Percentiles rank a stretch among this genome's conserved stretches.
phyloP scores from a whole-genome alignment of 1,139 yeast genomes.

The Yamadazyma dendronema region DNA sequence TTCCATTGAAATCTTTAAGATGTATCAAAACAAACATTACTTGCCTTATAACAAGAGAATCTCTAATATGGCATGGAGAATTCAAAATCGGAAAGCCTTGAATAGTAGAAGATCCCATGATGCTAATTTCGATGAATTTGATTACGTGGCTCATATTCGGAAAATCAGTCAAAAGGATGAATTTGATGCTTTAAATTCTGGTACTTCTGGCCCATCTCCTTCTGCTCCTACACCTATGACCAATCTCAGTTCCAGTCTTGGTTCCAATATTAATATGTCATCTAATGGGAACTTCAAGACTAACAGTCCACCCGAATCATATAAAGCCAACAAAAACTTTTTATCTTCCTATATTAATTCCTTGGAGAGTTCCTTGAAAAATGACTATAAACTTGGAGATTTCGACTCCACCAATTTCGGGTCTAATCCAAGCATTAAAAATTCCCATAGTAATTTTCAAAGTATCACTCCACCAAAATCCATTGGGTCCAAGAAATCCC shows the following conservation, averaged over 20 bases:
- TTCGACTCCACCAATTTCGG: slow-evolving; percentile 3
- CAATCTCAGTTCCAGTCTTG: slow-evolving; percentile 1
- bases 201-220: slow-evolving; percentile 2
- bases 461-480: slow-evolving; percentile 21
- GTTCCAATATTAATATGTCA: neutral
- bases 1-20: slow-evolving; percentile 35
- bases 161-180: slow-evolving; percentile 43
- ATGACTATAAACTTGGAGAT: slow-evolving; percentile 19
- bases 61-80: slow-evolving; percentile 48
- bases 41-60: slow-evolving; percentile 46
- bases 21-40: slow-evolving; percentile 44
- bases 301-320: slow-evolving; percentile 6
- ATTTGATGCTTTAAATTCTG: slow-evolving; percentile 7
- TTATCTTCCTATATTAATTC: slow-evolving; percentile 41
- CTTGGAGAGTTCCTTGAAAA: slow-evolving; percentile 36
- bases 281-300: neutral
- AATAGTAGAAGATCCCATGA: slow-evolving; percentile 12
- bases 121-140: slow-evolving; percentile 42
- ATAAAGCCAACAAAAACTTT: slow-evolving; percentile 21
- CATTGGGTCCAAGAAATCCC: slow-evolving; percentile 14
- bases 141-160: slow-evolving; percentile 48
- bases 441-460: slow-evolving; percentile 8
- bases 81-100: slow-evolving; percentile 37
- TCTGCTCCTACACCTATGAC: neutral
- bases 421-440: neutral